Conservation (phyloP, 2,329 filamentous ascomycete genomes). For the Bipolaris sorokiniana region DNA sequence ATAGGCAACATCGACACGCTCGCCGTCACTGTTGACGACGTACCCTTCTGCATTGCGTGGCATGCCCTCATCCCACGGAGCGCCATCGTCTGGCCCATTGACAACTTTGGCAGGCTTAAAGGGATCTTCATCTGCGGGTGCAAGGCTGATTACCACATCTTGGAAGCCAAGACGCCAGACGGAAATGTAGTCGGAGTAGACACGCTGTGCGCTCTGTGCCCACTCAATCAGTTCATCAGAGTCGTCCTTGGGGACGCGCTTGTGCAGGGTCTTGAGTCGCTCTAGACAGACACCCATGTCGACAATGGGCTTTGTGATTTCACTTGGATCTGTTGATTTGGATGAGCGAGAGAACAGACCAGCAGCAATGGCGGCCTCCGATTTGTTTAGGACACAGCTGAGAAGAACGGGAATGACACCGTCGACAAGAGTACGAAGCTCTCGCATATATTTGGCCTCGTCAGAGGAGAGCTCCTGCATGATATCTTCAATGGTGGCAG, state of each 20-base stretch:
- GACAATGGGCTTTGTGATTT: slow-evolving; percentile 83
- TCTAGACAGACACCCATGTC: slow-evolving; percentile 93
- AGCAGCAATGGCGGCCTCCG: slow-evolving; percentile 66
- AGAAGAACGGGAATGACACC: slow-evolving; percentile 93
- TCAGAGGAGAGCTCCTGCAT: slow-evolving; percentile 81
- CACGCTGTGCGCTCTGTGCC: slow-evolving; percentile 76
- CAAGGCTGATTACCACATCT: slow-evolving; percentile 91
- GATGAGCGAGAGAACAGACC: slow-evolving; percentile 70
- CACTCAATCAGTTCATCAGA: slow-evolving; percentile 76
- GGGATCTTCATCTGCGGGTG: slow-evolving; percentile 70
- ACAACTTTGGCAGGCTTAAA: slow-evolving; percentile 53
- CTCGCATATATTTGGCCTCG: slow-evolving; percentile 85
- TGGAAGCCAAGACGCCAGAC: slow-evolving; percentile 94
- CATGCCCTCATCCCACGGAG: slow-evolving; percentile 61
- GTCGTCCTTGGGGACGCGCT: slow-evolving; percentile 76
- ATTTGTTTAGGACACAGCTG: slow-evolving; percentile 79
- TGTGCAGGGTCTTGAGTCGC: slow-evolving; percentile 79
- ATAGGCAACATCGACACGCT: slow-evolving; percentile 92
- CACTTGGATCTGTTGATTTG: slow-evolving; percentile 62
- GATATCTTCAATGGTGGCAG: slow-evolving; percentile 75
- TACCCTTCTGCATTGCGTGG: slow-evolving; percentile 66
- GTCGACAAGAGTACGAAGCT: slow-evolving; percentile 90
- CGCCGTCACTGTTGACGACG: slow-evolving; percentile 74
- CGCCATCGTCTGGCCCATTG: slow-evolving; percentile 54
- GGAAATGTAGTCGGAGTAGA: slow-evolving; percentile 85